Evolutionary conservation across 805 yeast species (phyloP).

Genomic region (Kuraishia piskuri): DNA sequence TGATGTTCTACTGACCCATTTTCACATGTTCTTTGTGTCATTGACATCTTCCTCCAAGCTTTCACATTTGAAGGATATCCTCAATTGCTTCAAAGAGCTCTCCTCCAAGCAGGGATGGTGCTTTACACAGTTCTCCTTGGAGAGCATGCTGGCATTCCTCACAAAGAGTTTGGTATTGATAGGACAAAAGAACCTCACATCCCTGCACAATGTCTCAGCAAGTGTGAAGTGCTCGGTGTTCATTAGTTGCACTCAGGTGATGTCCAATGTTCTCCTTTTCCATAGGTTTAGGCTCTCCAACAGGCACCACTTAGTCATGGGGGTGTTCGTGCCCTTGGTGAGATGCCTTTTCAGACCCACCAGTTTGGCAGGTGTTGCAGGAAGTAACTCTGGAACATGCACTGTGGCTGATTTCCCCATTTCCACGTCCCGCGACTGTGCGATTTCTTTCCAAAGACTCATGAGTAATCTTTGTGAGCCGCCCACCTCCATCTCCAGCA

Average conservation of each 20-base stretch:
- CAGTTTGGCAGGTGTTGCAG: not conserved
- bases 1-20: not conserved
- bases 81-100: slow-evolving; percentile 25
- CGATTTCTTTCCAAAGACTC: slow-evolving; percentile 45
- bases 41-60: not conserved
- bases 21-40: not conserved
- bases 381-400: slow-evolving; percentile 1
- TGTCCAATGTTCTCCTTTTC: slow-evolving; percentile 54
- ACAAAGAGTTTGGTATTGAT: not conserved
- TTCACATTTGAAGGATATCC: not conserved
- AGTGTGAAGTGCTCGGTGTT: not conserved
- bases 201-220: not conserved
- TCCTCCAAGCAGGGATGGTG: slow-evolving; percentile 46
- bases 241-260: slow-evolving; percentile 24
- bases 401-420: slow-evolving; percentile 6
- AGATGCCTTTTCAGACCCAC: slow-evolving; percentile 26
- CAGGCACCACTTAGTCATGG: slow-evolving; percentile 61
- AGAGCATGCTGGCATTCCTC: slow-evolving; percentile 26
- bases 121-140: slow-evolving; percentile 59
- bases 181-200: not conserved
- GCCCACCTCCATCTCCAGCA: slow-evolving; percentile 13
- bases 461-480: slow-evolving; percentile 73
- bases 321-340: slow-evolving; percentile 41
- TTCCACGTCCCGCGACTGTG: slow-evolving; percentile 25
- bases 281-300: slow-evolving; percentile 65